A percentile compares a stretch with the other conserved stretches of the same genome.
phyloP scores from a whole-genome alignment of 331 rosid genomes.

The Quercus phellos region DNA sequence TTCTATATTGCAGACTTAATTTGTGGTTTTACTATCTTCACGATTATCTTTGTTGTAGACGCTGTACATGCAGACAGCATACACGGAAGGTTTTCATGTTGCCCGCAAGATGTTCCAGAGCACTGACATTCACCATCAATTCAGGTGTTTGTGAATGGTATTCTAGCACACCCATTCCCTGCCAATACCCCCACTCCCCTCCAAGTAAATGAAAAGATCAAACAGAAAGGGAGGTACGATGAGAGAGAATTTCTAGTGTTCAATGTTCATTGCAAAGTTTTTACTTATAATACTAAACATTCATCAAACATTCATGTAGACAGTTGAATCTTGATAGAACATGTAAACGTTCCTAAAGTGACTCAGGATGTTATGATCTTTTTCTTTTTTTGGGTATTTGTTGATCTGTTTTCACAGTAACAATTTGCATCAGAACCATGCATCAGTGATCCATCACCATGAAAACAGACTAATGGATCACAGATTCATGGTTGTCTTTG shows the following conservation, averaged over 20 bases:
- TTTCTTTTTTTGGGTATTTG: background rate
- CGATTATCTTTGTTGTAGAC: constrained; percentile 21
- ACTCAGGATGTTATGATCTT: background rate
- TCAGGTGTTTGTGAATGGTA: constrained; percentile 16
- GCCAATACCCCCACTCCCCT: too few species aligned
- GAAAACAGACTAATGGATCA: too few species aligned
- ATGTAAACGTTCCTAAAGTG: background rate
- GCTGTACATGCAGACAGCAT: constrained; percentile 42
- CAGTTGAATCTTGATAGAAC: background rate
- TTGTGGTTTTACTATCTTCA: background rate
- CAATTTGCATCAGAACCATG: background rate
- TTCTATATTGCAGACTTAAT: constrained; percentile 16
- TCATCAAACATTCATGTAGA: background rate
- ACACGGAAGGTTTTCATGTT: constrained; percentile 52
- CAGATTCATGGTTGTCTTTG: too few species aligned
- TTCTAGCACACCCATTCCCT: too few species aligned
- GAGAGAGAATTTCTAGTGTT: background rate
- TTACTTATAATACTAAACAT: background rate
- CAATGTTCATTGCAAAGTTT: background rate
- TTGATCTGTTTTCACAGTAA: background rate
- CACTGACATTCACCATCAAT: constrained; percentile 29
- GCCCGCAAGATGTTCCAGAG: background rate
- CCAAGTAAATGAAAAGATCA: background rate
- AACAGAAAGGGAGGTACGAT: background rate
- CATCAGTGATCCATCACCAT: too few species aligned